phyloP scores from a whole-genome alignment of 139 green algal genomes.

The Zygnema cylindricum region DNA sequence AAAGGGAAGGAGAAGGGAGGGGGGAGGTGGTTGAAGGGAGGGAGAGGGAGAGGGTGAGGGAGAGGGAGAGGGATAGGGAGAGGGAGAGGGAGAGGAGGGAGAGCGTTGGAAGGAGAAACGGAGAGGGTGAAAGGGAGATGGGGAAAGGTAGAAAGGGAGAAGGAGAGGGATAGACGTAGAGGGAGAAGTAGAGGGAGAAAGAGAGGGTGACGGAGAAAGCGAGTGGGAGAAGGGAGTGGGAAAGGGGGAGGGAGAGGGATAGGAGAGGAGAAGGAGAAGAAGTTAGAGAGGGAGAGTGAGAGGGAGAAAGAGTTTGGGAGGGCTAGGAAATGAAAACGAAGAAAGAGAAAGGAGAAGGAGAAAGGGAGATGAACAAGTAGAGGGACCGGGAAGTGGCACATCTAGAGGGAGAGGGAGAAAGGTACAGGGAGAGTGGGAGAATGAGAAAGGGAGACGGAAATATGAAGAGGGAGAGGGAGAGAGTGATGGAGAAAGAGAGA shows the following conservation, averaged over 20 bases:
- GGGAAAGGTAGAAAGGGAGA: too few relatives aligned
- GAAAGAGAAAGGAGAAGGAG: neutral
- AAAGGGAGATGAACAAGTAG: slow-evolving; percentile 4
- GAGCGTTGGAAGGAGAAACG: neutral
- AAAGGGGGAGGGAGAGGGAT: neutral
- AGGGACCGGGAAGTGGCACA: neutral
- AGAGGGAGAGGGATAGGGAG: neutral
- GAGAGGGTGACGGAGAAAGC: neutral
- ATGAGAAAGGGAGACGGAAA: neutral
- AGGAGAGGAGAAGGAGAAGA: neutral
- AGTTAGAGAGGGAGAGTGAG: neutral
- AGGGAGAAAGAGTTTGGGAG: neutral
- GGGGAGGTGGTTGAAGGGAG: too few relatives aligned
- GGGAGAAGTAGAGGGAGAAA: neutral
- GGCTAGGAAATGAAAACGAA: neutral
- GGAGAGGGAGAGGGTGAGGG: too few relatives aligned
- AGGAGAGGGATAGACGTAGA: neutral
- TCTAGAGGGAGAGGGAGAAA: too few relatives aligned
- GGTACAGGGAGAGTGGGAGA: too few relatives aligned
- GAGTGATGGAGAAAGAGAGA: neutral
- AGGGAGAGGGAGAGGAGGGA: neutral
- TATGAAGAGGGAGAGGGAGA: neutral
- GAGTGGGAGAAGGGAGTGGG: neutral
- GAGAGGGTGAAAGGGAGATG: neutral
- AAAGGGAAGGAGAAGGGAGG: too few relatives aligned